These are phyloP conservation scores for Elsinoe ampelina DNA, from an alignment of 2,329 filamentous ascomycete genomes.

Conservation along the genomic window DNA sequence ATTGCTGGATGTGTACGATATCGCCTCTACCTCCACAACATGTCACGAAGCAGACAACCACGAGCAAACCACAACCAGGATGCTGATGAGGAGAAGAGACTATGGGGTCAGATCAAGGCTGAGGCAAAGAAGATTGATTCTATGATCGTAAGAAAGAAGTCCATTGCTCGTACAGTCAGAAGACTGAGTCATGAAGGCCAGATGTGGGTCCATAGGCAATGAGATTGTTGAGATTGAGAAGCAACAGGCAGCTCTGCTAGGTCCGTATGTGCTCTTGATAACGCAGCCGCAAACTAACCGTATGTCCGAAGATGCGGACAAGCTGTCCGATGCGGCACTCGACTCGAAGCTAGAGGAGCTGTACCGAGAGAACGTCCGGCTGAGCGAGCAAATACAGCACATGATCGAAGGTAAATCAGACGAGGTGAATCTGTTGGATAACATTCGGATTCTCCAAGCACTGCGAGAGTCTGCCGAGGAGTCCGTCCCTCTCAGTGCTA, in stretches of 20 bases:
- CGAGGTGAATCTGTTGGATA: constrained; percentile 34
- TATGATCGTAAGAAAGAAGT: constrained; percentile 35
- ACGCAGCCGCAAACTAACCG: constrained; percentile 10
- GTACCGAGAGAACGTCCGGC: constrained; percentile 40
- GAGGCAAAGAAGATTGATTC: constrained; percentile 38
- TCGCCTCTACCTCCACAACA: constrained; percentile 17
- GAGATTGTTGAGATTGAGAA: constrained; percentile 30
- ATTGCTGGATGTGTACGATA: not conserved
- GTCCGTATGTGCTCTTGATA: not conserved
- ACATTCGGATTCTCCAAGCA: constrained; percentile 38
- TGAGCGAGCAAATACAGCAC: constrained; percentile 37
- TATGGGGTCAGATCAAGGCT: constrained; percentile 41
- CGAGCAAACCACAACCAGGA: constrained; percentile 39
- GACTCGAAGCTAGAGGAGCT: constrained; percentile 38
- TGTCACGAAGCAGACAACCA: constrained; percentile 39
- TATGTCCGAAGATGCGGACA: constrained; percentile 19
- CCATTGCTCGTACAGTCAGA: not conserved
- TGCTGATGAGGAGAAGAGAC: constrained; percentile 40
- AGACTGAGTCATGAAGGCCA: constrained; percentile 15
- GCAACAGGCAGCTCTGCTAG: constrained; percentile 26
- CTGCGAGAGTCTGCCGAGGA: constrained; percentile 40
- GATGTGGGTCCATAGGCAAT: constrained; percentile 25
- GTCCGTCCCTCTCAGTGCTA: constrained; percentile 8
- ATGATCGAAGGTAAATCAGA: constrained; percentile 35
- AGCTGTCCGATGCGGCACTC: constrained; percentile 27